These are phyloP conservation scores for Candida qinlingensis DNA, from an alignment of 805 yeast species.

Conservation along the genomic window DNA sequence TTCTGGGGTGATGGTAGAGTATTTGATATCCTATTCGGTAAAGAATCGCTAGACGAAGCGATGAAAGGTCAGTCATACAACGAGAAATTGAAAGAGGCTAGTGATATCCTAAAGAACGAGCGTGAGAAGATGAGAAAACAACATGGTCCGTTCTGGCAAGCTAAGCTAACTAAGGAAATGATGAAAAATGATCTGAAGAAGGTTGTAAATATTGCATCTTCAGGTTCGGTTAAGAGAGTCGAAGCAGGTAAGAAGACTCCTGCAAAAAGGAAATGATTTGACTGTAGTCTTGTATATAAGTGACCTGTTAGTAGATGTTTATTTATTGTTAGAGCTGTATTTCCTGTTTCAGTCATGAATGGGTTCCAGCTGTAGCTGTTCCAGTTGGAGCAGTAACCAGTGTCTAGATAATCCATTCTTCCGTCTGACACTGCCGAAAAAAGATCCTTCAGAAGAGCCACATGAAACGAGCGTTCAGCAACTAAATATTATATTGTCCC, in stretches of 20 bases:
- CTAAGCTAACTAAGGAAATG: conserved; percentile 17
- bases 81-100: conserved; percentile 19
- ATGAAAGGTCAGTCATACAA: conserved; percentile 33
- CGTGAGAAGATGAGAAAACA: conserved; percentile 16
- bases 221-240: conserved; percentile 5
- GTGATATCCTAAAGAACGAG: conserved; percentile 16
- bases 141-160: conserved; percentile 22
- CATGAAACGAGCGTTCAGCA: no score
- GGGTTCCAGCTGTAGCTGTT: no score
- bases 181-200: conserved; percentile 18
- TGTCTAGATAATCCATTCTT: no score
- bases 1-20: conserved; percentile 92
- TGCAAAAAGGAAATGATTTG: neutral
- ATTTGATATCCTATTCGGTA: conserved; percentile 75
- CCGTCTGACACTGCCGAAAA: no score
- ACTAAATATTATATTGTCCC: no score
- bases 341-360: no score
- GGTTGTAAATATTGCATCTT: conserved; percentile 14
- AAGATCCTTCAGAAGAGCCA: no score
- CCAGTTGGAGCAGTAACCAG: no score
- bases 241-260: neutral
- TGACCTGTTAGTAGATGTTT: neutral
- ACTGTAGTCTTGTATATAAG: neutral
- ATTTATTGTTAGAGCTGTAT: no score
- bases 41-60: conserved; percentile 70